These are phyloP conservation scores for Tylopilus subfusipes DNA, from an alignment of 768 basidiomycete genomes.

Conservation along the genomic window DNA sequence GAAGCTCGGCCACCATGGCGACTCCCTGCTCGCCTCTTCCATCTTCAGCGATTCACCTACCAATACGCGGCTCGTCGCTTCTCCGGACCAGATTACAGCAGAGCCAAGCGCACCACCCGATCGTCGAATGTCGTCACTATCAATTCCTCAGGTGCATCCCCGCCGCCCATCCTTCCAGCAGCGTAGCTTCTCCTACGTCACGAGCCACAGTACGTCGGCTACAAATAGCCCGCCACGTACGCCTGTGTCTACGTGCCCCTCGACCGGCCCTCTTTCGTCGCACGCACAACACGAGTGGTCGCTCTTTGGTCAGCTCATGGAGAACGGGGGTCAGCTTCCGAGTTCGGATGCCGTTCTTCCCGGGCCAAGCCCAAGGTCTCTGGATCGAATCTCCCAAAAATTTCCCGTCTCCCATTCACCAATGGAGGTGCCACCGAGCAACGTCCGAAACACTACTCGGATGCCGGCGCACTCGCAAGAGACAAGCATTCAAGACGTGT, in stretches of 20 bases:
- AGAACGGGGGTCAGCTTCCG: slow-evolving; percentile 51
- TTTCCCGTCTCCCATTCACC: slow-evolving; percentile 5
- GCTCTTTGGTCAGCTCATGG: slow-evolving; percentile 68
- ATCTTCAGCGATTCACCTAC: slow-evolving; percentile 7
- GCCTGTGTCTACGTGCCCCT: slow-evolving; percentile 6
- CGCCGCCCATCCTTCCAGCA: slow-evolving; percentile 5
- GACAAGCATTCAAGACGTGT: neutral
- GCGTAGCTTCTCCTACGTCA: slow-evolving; percentile 11
- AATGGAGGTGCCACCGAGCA: neutral
- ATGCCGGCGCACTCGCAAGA: neutral
- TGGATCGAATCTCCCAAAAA: neutral
- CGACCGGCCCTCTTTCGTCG: slow-evolving; percentile 9
- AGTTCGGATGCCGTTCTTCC: neutral
- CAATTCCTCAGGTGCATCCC: neutral
- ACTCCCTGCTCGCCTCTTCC: slow-evolving; percentile 81
- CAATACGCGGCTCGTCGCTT: slow-evolving; percentile 19
- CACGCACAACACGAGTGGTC: slow-evolving; percentile 49
- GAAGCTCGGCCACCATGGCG: slow-evolving; percentile 69
- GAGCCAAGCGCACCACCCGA: slow-evolving; percentile 13
- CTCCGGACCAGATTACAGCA: slow-evolving; percentile 22
- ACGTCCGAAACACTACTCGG: neutral
- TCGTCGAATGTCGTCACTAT: slow-evolving; percentile 18
- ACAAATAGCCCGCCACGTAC: slow-evolving; percentile 17
- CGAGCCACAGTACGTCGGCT: neutral
- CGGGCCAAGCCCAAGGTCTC: slow-evolving; percentile 3